Base-by-base conservation (phyloP, 345 rosid species). In the Bruguiera gymnorhiza region DNA sequence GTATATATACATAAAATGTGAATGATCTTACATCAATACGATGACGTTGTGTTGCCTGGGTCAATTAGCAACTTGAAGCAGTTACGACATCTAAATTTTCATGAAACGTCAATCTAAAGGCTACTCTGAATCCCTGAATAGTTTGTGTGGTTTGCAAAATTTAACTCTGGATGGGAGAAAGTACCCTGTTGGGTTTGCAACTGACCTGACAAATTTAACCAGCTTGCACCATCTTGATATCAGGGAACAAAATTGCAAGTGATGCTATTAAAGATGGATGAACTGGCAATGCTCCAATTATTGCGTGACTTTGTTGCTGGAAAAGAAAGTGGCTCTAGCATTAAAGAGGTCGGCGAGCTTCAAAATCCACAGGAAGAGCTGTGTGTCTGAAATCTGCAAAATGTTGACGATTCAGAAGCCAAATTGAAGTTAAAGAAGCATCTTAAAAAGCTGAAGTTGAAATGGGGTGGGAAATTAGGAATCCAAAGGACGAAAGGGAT, bases 381-480 rank as follows among this genome's bases (percentile, higher is more conserved):
- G 5, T 30, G 20, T 60, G 30, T 60, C 20, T 60, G 63, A n/a
- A 60, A 30, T 30, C 63, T 60, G 26, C 63, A 30, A 60, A 60
- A 60, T 30, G 39, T 60, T 60, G 29, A 15, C 5, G 31, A 60
- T 26, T 30, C 27, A 29, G 63, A 60, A 60, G 37, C 63, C 31
- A 30, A 30, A 11, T 3, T 30, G 36, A 60, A 60, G 63, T 15
- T 8, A 3, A 60, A 60, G 63, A 24, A 55, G 60, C 18, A 55
- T 55, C 60, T 55, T 8, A 55, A 55, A 18, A 55, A 9, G 36
- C 36, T 60, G 36, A 30, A 60, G 16, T 60, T 30, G 34, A 29
- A 27, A 60, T 60, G 63, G 39, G 37, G 1, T 5, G 63, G 63
- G 21, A 39, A 27, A 60, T 23, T 27, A 60, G 37, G 29, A 60